A percentile compares a stretch with the other conserved stretches of the same genome.
Conservation (phyloP, 2,329 filamentous ascomycete genomes). For the Diaporthe helianthi region DNA sequence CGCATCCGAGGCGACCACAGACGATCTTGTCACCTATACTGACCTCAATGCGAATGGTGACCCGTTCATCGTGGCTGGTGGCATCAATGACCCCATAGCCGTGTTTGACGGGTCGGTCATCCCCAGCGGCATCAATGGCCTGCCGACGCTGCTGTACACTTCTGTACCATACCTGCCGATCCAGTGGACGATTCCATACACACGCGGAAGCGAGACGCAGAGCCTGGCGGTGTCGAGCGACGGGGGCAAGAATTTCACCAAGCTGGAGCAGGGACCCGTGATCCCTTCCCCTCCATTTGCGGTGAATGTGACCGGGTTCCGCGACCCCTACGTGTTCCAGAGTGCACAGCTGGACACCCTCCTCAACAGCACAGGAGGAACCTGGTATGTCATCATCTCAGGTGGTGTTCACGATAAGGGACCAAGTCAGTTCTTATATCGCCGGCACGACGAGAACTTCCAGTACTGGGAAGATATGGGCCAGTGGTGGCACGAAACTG, state of each 20-base stretch:
- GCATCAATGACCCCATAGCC: conserved; percentile 47
- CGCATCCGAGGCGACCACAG: conserved; percentile 48
- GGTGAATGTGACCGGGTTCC: conserved; percentile 51
- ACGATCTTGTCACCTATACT: conserved; percentile 47
- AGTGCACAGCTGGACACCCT: conserved; percentile 46
- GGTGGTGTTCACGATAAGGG: conserved; percentile 49
- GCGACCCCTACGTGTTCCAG: conserved; percentile 52
- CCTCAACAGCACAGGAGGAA: conserved; percentile 42
- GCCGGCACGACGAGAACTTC: conserved; percentile 46
- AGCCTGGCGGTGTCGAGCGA: conserved; percentile 47
- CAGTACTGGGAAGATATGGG: conserved; percentile 41
- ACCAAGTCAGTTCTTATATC: conserved; percentile 49
- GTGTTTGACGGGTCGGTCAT: conserved; percentile 55
- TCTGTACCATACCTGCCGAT: conserved; percentile 53
- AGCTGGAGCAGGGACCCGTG: conserved; percentile 46
- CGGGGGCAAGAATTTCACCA: conserved; percentile 48
- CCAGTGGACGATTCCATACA: conserved; percentile 46
- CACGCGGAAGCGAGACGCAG: conserved; percentile 48
- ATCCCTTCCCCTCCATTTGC: conserved; percentile 49
- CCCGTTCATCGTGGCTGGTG: conserved; percentile 39
- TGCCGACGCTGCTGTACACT: conserved; percentile 53
- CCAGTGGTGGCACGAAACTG: conserved; percentile 51
- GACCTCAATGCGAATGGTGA: conserved; percentile 49
- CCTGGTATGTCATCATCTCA: conserved; percentile 49
- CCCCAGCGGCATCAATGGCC: conserved; percentile 50